A percentile compares a stretch with the other conserved stretches of the same genome.
phyloP scores from a whole-genome alignment of 257 asterid genomes.

The Petunia axillaris region DNA sequence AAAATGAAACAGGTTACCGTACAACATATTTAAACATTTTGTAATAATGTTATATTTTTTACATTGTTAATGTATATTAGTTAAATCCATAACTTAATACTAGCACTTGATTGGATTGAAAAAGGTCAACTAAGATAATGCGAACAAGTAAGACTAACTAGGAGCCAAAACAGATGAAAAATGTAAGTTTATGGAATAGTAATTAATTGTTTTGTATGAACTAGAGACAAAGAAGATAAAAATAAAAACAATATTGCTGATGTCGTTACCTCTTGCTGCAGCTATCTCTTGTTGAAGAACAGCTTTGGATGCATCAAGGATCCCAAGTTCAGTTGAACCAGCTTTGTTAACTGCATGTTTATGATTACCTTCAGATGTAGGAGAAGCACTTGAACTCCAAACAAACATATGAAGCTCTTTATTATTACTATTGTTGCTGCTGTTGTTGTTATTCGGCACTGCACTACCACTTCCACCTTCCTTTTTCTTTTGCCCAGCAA shows the following conservation, averaged over 20 bases:
- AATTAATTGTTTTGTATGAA: neutral
- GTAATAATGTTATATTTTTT: neutral
- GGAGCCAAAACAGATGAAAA: neutral
- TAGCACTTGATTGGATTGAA: neutral
- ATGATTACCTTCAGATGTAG: constrained; percentile 75
- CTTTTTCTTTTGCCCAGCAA: constrained; percentile 61
- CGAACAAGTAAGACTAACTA: neutral
- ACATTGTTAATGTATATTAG: neutral
- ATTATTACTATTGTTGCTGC: constrained; percentile 1
- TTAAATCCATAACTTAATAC: neutral
- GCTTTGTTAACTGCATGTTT: constrained; percentile 54
- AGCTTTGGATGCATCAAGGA: constrained; percentile 57
- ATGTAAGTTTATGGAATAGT: neutral
- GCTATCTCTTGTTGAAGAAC: constrained; percentile 54
- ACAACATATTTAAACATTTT: no score
- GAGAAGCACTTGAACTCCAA: constrained; percentile 96
- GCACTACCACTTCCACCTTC: constrained; percentile 46
- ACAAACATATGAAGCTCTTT: constrained; percentile 93
- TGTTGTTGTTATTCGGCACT: neutral
- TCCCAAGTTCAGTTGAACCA: constrained; percentile 50
- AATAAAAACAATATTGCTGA: neutral
- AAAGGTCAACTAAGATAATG: neutral
- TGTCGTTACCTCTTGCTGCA: constrained; percentile 52
- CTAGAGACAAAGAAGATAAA: neutral
- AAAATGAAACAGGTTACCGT: neutral